These are phyloP conservation scores for Gryganskiella cystojenkinii DNA, from an alignment of 192 early-diverging fungal species.

Conservation along the genomic window DNA sequence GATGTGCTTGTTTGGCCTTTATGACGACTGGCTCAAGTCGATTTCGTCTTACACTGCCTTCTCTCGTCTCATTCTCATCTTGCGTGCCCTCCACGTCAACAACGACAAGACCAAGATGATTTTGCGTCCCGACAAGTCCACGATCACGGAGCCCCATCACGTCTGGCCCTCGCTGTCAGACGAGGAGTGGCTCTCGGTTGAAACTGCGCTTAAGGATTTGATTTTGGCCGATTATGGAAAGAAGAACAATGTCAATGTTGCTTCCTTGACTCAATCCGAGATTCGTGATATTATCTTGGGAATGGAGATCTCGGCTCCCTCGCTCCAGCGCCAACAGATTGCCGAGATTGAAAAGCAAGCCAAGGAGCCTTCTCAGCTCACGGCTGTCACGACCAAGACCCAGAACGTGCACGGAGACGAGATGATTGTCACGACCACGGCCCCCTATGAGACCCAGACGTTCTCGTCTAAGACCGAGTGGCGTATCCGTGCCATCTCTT, in stretches of 20 bases:
- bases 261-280: slow-evolving; percentile 95
- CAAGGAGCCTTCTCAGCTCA: slow-evolving; percentile 91
- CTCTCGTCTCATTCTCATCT: slow-evolving; percentile 94
- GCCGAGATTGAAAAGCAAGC: slow-evolving; percentile 98
- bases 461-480: slow-evolving; percentile 99
- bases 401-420: slow-evolving; percentile 98
- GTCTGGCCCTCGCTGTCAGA: slow-evolving; percentile 98
- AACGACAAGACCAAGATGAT: slow-evolving; percentile 98
- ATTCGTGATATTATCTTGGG: slow-evolving; percentile 99
- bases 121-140: slow-evolving; percentile 92
- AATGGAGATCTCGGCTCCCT: slow-evolving; percentile 99
- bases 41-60: slow-evolving; percentile 98
- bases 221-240: slow-evolving; percentile 99
- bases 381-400: slow-evolving; percentile 96
- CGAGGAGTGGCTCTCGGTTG: slow-evolving; percentile 98
- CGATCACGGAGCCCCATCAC: slow-evolving; percentile 95
- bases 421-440: slow-evolving; percentile 97
- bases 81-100: slow-evolving; percentile 98
- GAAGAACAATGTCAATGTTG: slow-evolving; percentile 99
- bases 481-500: slow-evolving; percentile 97
- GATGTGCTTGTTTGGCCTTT: slow-evolving; percentile 91
- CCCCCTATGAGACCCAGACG: slow-evolving; percentile 95
- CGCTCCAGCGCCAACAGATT: slow-evolving; percentile 95
- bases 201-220: slow-evolving; percentile 94
- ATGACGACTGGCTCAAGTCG: slow-evolving; percentile 97